Conservation (phyloP, 495 filamentous ascomycete genomes). For the Evansstolkia leycettana region DNA sequence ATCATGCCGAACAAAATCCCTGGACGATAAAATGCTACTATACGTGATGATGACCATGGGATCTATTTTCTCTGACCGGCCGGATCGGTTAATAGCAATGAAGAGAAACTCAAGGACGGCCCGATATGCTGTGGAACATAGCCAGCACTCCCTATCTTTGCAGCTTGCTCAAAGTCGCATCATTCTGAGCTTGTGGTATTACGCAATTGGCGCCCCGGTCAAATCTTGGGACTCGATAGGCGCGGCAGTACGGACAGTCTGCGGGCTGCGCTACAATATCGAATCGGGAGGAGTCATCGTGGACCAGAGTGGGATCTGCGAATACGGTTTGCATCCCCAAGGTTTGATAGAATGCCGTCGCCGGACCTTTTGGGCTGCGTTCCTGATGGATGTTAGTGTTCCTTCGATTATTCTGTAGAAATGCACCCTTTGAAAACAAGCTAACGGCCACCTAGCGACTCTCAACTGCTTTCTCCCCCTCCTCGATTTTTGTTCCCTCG, state of each 20-base stretch:
- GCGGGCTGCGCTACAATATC: conserved; percentile 44
- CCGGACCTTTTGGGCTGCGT: conserved; percentile 56
- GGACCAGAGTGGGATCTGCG: conserved; percentile 28
- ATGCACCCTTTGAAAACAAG: conserved; percentile 1
- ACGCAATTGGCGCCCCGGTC: conserved; percentile 38
- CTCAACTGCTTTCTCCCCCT: conserved; percentile 41
- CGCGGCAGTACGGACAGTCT: conserved; percentile 43
- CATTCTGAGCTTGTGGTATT: conserved; percentile 52
- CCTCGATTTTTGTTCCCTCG: conserved; percentile 24
- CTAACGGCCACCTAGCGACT: conserved; percentile 29
- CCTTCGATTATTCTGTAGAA: no score
- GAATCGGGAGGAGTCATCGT: conserved; percentile 43
- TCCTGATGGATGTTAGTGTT: conserved; percentile 44
- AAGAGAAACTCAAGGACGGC: conserved; percentile 44
- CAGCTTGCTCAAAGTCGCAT: conserved; percentile 51
- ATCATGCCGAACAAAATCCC: conserved; percentile 38
- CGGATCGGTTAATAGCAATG: conserved; percentile 31
- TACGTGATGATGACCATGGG: conserved; percentile 52
- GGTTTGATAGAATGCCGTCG: conserved; percentile 52
- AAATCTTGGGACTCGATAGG: conserved; percentile 50
- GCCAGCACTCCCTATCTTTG: conserved; percentile 37
- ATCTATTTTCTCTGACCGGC: conserved; percentile 43
- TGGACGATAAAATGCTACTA: conserved; percentile 57
- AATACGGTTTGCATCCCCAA: conserved; percentile 44
- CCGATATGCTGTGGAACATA: conserved; percentile 41